Percentiles rank a stretch among this genome's conserved stretches.
Conservation (phyloP, 225 moss, liverwort and hornwort genomes). For the Pseudisothecium myosuroides region DNA sequence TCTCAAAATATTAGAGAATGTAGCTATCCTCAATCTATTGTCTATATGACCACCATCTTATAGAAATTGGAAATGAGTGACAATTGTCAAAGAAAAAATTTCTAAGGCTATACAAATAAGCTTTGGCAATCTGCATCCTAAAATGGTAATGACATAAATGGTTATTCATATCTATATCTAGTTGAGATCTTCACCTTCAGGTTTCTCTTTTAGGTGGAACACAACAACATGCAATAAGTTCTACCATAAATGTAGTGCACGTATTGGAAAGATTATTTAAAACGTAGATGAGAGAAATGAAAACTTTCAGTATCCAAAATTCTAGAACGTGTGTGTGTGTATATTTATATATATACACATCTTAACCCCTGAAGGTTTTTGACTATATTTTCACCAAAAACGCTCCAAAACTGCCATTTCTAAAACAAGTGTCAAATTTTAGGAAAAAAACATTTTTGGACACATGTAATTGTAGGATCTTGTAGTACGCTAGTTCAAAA, state of each 20-base stretch:
- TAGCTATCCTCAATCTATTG: fast-evolving
- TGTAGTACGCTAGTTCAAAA: no score
- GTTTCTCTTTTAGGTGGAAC: background rate
- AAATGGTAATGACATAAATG: fast-evolving
- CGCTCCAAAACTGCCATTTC: no score
- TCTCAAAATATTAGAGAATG: fast-evolving
- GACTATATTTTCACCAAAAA: no score
- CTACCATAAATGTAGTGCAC: background rate
- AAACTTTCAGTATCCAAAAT: no score
- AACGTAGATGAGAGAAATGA: background rate
- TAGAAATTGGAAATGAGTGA: background rate
- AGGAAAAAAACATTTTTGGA: no score
- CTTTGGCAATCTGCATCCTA: fast-evolving
- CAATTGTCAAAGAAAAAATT: background rate
- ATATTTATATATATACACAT: no score
- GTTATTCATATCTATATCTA: background rate
- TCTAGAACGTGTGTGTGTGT: no score
- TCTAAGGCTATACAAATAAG: background rate
- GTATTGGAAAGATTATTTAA: background rate
- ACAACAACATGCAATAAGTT: fast-evolving
- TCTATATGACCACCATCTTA: background rate
- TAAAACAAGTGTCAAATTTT: no score
- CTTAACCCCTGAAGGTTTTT: no score
- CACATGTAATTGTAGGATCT: no score
- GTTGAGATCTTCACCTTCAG: background rate